These are phyloP conservation scores for Yamadazyma songkhlaensis DNA, from an alignment of 1,139 yeast species.

Conservation along the genomic window DNA sequence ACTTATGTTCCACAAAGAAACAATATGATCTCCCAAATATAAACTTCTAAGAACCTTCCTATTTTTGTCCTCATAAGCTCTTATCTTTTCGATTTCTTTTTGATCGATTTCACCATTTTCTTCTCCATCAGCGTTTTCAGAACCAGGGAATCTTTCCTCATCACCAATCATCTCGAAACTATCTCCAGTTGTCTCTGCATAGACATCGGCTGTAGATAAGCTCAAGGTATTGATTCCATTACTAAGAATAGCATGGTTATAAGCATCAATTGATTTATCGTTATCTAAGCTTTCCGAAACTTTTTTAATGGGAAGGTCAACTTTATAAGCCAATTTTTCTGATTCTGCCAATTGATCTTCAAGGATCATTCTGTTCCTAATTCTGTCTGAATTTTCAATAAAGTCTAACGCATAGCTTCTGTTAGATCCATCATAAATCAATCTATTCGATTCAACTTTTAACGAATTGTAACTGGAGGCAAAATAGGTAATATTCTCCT, in stretches of 20 bases:
- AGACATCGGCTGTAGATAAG: slow-evolving; percentile 18
- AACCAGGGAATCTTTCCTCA: slow-evolving; percentile 6
- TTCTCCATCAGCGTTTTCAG: slow-evolving; percentile 18
- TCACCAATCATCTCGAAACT: slow-evolving; percentile 32
- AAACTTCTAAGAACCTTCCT: slow-evolving; percentile 68
- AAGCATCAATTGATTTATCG: slow-evolving; percentile 13
- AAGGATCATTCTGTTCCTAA: slow-evolving; percentile 55
- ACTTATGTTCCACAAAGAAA: slow-evolving; percentile 71
- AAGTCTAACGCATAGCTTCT: slow-evolving; percentile 51
- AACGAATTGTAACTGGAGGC: slow-evolving; percentile 45
- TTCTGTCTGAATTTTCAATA: slow-evolving; percentile 66
- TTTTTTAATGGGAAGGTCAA: slow-evolving; percentile 36
- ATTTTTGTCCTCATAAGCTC: slow-evolving; percentile 61
- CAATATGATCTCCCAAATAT: slow-evolving; percentile 68
- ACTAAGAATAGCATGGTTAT: slow-evolving; percentile 17
- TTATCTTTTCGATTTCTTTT: slow-evolving; percentile 15
- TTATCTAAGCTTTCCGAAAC: slow-evolving; percentile 9
- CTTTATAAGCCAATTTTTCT: slow-evolving; percentile 40
- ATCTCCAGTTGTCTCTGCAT: slow-evolving; percentile 11
- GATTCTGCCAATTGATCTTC: slow-evolving; percentile 48
- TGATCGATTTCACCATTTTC: slow-evolving; percentile 13
- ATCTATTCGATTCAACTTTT: slow-evolving; percentile 40
- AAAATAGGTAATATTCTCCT: slow-evolving; percentile 56
- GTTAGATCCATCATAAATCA: slow-evolving; percentile 17
- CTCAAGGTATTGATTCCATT: slow-evolving; percentile 27